Evolutionary conservation across 331 rosid genomes (phyloP).

Genomic region (Ulmus americana): DNA sequence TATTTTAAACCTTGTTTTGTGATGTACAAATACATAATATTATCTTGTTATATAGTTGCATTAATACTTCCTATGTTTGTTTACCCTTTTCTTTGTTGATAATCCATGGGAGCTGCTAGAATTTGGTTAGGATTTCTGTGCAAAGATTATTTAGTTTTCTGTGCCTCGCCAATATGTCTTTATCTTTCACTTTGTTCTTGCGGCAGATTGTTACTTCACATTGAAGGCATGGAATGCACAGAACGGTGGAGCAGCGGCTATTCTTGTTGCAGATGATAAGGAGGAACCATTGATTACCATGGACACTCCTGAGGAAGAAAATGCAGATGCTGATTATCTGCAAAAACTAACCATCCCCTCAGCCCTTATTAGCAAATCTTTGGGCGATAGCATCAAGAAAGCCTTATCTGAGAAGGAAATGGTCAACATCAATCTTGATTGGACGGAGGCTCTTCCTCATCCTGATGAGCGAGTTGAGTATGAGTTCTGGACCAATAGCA

Average conservation of each 20-base stretch:
- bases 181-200: conserved; percentile 13
- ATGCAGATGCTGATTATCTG: conserved; percentile 53
- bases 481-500: conserved; percentile 94
- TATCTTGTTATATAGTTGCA: neutral
- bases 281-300: conserved; percentile 72
- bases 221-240: conserved; percentile 97
- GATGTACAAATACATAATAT: neutral
- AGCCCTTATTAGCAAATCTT: conserved; percentile 68
- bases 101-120: neutral
- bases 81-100: neutral
- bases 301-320: conserved; percentile 88
- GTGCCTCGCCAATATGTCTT: neutral
- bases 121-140: neutral
- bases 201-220: conserved; percentile 89
- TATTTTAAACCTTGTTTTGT: neutral
- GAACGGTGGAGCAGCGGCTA: conserved; percentile 90
- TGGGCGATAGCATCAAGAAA: conserved; percentile 74
- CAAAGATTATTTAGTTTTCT: neutral
- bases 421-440: conserved; percentile 79
- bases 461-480: conserved; percentile 97
- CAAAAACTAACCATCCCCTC: conserved; percentile 76
- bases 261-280: conserved; percentile 80
- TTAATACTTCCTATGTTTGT: neutral
- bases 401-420: conserved; percentile 56
- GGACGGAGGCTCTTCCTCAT: conserved; percentile 98